A percentile compares a stretch with the other conserved stretches of the same genome.
These are phyloP conservation scores for Fraxinus pennsylvanica DNA, from an alignment of 257 asterid genomes.

Conservation along the genomic window DNA sequence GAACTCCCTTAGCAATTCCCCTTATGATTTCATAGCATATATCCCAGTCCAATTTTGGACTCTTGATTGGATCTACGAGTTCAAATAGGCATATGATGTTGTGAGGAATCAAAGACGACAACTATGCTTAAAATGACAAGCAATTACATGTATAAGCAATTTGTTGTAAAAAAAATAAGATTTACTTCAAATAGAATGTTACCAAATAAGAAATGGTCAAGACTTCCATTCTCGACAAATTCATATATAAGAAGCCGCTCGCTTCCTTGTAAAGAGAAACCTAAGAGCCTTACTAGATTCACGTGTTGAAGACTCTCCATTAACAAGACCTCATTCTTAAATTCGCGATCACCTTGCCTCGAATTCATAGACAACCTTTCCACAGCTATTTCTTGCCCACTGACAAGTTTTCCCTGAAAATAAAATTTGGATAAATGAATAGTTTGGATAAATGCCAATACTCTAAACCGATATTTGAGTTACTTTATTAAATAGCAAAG, in stretches of 20 bases:
- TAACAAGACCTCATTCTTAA: slow-evolving; percentile 5
- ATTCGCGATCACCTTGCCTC: slow-evolving; percentile 1
- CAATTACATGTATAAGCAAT: too few species aligned
- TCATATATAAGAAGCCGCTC: slow-evolving; percentile 35
- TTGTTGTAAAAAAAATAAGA: too few species aligned
- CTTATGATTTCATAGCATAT: slow-evolving; percentile 44
- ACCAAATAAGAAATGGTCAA: slow-evolving; percentile 40
- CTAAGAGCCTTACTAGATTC: slow-evolving; percentile 36
- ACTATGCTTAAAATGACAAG: background rate
- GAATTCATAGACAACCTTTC: slow-evolving; percentile 23
- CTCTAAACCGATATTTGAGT: too few species aligned
- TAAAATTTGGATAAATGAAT: background rate
- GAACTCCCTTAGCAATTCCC: slow-evolving; percentile 44
- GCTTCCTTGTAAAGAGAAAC: slow-evolving; percentile 21
- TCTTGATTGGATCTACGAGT: slow-evolving; percentile 12
- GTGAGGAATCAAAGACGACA: background rate
- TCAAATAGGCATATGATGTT: background rate
- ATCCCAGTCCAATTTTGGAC: slow-evolving; percentile 37
- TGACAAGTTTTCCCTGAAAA: slow-evolving; percentile 21
- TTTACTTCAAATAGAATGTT: background rate
- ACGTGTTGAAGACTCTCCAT: slow-evolving; percentile 36
- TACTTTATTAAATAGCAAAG: too few species aligned
- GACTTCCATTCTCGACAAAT: slow-evolving; percentile 31
- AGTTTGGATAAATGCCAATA: too few species aligned
- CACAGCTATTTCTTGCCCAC: slow-evolving; percentile 29